Evolutionary conservation across 305 asterid species (phyloP).

Genomic region (Fraxinus paxiana): DNA sequence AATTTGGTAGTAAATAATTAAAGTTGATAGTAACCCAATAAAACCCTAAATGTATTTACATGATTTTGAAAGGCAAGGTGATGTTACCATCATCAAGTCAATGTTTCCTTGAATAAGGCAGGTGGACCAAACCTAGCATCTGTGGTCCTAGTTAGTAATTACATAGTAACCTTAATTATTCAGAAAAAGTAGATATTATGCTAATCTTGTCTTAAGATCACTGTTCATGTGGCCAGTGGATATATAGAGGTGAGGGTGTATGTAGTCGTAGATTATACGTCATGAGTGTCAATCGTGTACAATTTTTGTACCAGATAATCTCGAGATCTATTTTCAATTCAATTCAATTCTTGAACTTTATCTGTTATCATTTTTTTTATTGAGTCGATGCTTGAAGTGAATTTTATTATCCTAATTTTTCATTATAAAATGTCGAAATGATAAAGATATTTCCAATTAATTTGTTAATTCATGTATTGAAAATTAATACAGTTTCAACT

Average conservation of each 20-base stretch:
- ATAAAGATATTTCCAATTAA: too few relatives aligned
- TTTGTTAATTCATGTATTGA: background rate
- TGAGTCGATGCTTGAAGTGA: background rate
- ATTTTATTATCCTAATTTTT: background rate
- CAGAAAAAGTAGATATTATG: background rate
- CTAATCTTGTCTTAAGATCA: background rate
- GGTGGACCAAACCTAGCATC: background rate
- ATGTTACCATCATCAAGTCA: conserved; percentile 1
- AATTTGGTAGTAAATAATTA: background rate
- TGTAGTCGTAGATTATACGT: background rate
- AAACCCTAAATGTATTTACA: background rate
- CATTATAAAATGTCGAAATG: background rate
- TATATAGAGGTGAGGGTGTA: background rate
- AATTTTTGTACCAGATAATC: background rate
- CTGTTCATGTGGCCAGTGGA: background rate
- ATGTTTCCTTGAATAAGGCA: background rate
- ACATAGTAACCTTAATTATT: background rate
- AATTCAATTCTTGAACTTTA: background rate
- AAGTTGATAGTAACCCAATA: background rate
- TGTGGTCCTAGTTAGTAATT: background rate
- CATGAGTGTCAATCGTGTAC: background rate
- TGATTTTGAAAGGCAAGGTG: background rate
- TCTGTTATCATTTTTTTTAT: background rate
- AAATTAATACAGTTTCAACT: background rate
- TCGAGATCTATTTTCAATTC: background rate